A percentile compares a stretch with the other conserved stretches of the same genome.
Conservation (phyloP, 2,329 filamentous ascomycete genomes). For the Fusarium pilosicola region DNA sequence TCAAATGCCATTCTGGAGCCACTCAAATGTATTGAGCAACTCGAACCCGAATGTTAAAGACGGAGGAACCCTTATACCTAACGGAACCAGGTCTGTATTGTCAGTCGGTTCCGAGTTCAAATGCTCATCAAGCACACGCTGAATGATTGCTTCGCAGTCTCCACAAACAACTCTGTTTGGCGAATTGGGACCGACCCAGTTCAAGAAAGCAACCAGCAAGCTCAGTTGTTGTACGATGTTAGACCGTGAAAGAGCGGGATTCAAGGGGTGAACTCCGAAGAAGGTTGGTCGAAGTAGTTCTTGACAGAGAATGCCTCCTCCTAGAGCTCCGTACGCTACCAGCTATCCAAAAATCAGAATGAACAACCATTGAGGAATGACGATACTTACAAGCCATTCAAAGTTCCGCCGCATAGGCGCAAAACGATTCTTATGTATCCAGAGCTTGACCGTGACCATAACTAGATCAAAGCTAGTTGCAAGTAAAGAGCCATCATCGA, state of each 20-base stretch:
- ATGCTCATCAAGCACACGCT: slow-evolving; percentile 60
- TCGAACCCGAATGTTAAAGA: slow-evolving; percentile 56
- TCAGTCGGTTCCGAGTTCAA: slow-evolving; percentile 50
- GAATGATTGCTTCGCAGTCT: slow-evolving; percentile 58
- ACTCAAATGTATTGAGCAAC: slow-evolving; percentile 57
- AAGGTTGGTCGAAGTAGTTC: slow-evolving; percentile 58
- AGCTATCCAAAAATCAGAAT: slow-evolving; percentile 46
- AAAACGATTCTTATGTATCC: slow-evolving; percentile 60
- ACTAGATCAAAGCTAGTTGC: slow-evolving; percentile 60
- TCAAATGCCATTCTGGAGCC: slow-evolving; percentile 2
- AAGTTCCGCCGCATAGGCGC: slow-evolving; percentile 54
- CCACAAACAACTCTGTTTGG: slow-evolving; percentile 59
- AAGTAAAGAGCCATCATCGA: slow-evolving; percentile 54
- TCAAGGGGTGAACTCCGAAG: slow-evolving; percentile 45
- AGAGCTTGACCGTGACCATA: slow-evolving; percentile 56
- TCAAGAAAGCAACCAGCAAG: slow-evolving; percentile 60
- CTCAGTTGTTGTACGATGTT: slow-evolving; percentile 63
- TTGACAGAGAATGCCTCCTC: slow-evolving; percentile 60
- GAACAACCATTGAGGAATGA: too few relatives aligned
- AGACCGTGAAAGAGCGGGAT: slow-evolving; percentile 54
- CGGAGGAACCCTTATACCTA: slow-evolving; percentile 48
- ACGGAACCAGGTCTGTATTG: slow-evolving; percentile 25
- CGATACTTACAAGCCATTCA: slow-evolving; percentile 58
- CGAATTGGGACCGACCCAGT: slow-evolving; percentile 59
- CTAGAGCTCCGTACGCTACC: slow-evolving; percentile 62